Base-by-base conservation (phyloP, 129 eudicot genomes). In the Artemisia annua region DNA sequence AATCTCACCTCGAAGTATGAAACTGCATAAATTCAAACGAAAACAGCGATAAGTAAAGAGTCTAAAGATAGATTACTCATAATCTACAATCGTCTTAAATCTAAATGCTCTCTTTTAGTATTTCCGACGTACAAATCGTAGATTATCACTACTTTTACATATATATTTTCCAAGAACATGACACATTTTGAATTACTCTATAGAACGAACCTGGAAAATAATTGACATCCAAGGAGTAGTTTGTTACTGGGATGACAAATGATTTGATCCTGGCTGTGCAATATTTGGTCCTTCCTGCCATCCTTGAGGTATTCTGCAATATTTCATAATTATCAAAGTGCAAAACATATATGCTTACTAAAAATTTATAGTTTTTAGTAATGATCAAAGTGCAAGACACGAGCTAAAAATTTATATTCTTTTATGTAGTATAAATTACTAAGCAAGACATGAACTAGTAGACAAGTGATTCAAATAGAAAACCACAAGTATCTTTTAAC, bases 1-100 rank as follows among this genome's bases (percentile, higher is more conserved):
- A 76, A 54, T 48, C 96, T 90, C 85, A 95, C 99, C 99, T 95
- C 99, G 60, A 95, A 91, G 89, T 88, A 95, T 55, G 99, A 95
- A 84, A 83, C 99, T 95, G 96, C 84, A 70, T 59, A 84, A 44
- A 30, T 49, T 30, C 9, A 26, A 74, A 66, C 72, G 13, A 57
- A 54, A 16, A 61, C 6, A 75, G 55, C 22, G 3, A 51, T 77
- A 57, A 55, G 39, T 48, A 50, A 65, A 46, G 26, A 61, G 6
- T 51, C 51, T 13, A 69, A 4, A 55, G 8, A 0, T 50, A 30
- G 44, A 58, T 54, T 16, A 48, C 18, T 11, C 11, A 13, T 63
- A 57, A 20, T 53, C 50, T 11, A n/a, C 15, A 48, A 16, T 48
- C 26, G 43, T 72, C 48, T 69, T 3, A 69, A 52, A 59, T 72